Base-by-base conservation (phyloP, 2,329 filamentous ascomycete genomes). In the Tothia fuscella region DNA sequence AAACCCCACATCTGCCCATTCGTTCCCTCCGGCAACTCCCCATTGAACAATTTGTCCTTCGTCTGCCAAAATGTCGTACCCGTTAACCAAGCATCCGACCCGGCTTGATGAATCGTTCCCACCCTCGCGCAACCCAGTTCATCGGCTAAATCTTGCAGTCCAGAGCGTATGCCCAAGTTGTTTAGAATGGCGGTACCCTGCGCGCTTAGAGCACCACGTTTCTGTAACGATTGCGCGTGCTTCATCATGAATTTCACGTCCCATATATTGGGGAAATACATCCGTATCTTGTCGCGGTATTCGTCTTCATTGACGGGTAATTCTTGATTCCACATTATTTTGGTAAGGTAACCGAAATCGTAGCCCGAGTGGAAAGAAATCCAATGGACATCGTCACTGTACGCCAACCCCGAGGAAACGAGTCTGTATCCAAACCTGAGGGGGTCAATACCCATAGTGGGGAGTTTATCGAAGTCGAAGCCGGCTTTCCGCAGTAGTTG, bases 191-290 rank as follows among this genome's bases (percentile, higher is more conserved):
- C 82, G 19, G 73, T 68, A 13, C 77, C 81, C 43, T 47, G 38
- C 6, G 34, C 32, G n/a, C 41, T 36, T n/a, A 47, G 28, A 5
- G 28, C 37, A 21, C 37, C 37, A 3, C 31, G 37, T 7, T 20
- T 19, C 72, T 78, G 50, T 70, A 78, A 51, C 64, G 66, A 55
- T 76, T 80, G 56, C 65, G 86, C 87, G 54, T 87, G 79, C 58
- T 94, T 93, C 76, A 95, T 89, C 30, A 98, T 74, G 59, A 91
- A 93, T 65, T 98, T 98, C 51, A 98, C 91, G 57, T 98, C 91
- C 59, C 91, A 93, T 0, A 93, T 77, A 14, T 80, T 81, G 0
- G 91, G 91, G 60, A 98, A 98, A 69, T 89, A 96, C 35, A 85
- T 80, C 56, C 84, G 84, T 63, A 96, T 85, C 36, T 89, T 75